phyloP scores from a whole-genome alignment of 495 filamentous ascomycete genomes.

The Haplographium delicatum region DNA sequence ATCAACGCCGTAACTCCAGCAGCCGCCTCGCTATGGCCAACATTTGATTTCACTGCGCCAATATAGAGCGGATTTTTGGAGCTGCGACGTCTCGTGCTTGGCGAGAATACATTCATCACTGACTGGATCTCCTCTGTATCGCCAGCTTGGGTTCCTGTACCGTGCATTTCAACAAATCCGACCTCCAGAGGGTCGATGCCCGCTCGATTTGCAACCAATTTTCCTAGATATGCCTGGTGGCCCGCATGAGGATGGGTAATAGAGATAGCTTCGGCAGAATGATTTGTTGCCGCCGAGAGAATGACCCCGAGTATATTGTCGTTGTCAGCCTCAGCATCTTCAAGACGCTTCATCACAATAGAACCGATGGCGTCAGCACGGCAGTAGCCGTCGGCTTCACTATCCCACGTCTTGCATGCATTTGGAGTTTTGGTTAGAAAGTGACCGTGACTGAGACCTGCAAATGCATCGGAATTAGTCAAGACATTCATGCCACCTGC shows the following conservation, averaged over 20 bases:
- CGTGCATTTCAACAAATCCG: constrained; percentile 82
- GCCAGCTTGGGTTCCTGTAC: constrained; percentile 83
- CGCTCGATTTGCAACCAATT: constrained; percentile 59
- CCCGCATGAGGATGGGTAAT: constrained; percentile 76
- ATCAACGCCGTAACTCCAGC: constrained; percentile 65
- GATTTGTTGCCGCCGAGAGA: constrained; percentile 61
- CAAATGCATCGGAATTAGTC: constrained; percentile 79
- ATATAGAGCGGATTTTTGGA: constrained; percentile 69
- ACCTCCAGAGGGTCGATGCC: constrained; percentile 67
- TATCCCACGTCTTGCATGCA: constrained; percentile 41
- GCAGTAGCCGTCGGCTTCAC: constrained; percentile 65
- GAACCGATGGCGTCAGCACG: constrained; percentile 66
- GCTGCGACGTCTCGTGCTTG: constrained; percentile 51
- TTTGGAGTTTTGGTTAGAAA: constrained; percentile 42
- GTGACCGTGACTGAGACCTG: constrained; percentile 61
- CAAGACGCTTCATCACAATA: constrained; percentile 66
- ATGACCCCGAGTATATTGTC: constrained; percentile 70
- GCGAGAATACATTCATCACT: constrained; percentile 74
- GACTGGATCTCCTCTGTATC: constrained; percentile 73
- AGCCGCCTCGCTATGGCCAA: constrained; percentile 85
- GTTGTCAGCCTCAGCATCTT: constrained; percentile 67
- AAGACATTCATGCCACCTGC: constrained; percentile 74
- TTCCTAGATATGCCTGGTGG: constrained; percentile 59
- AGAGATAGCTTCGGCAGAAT: constrained; percentile 68
- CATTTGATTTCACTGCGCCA: constrained; percentile 80